A percentile compares a stretch with the other conserved stretches of the same genome.
Conservation (phyloP, 192 early-diverging fungal species). For the Umbelopsis sp. region DNA sequence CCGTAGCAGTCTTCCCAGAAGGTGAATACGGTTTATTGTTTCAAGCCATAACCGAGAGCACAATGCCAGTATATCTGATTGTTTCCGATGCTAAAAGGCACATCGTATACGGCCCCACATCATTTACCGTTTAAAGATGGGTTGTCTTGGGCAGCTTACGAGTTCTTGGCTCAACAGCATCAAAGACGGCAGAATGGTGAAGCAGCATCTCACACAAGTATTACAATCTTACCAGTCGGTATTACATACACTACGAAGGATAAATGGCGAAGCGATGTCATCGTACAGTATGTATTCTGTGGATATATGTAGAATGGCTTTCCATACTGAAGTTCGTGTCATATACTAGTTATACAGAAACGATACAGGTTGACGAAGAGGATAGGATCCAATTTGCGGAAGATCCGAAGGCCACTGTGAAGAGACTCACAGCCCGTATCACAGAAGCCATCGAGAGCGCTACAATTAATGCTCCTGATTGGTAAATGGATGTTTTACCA, state of each 20-base stretch:
- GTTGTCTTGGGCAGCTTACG: conserved; percentile 48
- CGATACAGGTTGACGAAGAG: conserved; percentile 33
- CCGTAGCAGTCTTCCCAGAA: conserved; percentile 54
- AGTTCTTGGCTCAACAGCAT: conserved; percentile 30
- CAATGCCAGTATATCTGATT: not conserved
- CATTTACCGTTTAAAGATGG: conserved; percentile 52
- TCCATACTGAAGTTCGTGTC: not conserved
- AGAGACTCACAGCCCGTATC: conserved; percentile 42
- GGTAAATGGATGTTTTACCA: conserved; percentile 25
- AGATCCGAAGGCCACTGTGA: conserved; percentile 42
- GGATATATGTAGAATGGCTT: not conserved
- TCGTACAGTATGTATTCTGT: conserved; percentile 33
- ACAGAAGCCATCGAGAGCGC: conserved; percentile 34
- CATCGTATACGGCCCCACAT: conserved; percentile 46
- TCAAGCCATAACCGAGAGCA: not conserved
- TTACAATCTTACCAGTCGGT: conserved; percentile 36
- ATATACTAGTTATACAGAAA: conserved; percentile 39
- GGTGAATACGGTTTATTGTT: conserved; percentile 26
- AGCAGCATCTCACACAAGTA: not conserved
- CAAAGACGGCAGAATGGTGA: not conserved
- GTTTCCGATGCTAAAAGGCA: conserved; percentile 23
- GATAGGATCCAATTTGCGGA: conserved; percentile 37
- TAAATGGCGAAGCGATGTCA: conserved; percentile 20
- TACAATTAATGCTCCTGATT: conserved; percentile 53
- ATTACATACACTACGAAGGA: conserved; percentile 27